Conservation (phyloP, 139 green algal species). For the Ostreobium quekettii region DNA sequence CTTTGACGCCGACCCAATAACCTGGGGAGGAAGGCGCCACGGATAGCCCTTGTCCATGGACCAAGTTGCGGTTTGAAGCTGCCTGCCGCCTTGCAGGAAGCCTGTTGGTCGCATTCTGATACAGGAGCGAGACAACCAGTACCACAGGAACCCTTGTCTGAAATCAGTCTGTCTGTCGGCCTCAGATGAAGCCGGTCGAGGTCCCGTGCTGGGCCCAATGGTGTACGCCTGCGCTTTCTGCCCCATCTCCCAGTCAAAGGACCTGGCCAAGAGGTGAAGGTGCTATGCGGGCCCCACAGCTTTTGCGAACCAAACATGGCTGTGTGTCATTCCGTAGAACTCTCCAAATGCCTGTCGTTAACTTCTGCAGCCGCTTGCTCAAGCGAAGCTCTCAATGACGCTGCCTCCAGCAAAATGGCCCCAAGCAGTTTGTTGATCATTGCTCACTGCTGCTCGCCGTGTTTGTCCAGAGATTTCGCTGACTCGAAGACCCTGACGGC, state of each 20-base stretch:
- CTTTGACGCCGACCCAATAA: background rate
- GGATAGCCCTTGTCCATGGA: no score
- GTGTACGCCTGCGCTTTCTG: constrained; percentile 60
- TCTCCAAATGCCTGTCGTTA: background rate
- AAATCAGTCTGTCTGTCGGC: background rate
- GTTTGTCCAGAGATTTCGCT: constrained; percentile 45
- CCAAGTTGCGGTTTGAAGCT: background rate
- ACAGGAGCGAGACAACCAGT: background rate
- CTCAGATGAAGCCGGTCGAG: constrained; percentile 79
- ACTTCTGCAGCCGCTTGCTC: background rate
- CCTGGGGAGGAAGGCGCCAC: no score
- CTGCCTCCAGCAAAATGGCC: no score
- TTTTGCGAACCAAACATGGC: background rate
- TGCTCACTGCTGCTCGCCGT: no score
- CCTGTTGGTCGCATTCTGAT: background rate
- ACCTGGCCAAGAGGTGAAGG: constrained; percentile 31
- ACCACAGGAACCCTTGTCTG: background rate
- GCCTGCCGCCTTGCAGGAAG: background rate
- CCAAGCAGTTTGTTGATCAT: no score
- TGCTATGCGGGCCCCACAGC: background rate
- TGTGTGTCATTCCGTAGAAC: background rate
- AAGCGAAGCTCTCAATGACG: background rate
- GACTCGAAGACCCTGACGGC: constrained; percentile 80
- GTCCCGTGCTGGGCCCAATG: constrained; percentile 85
- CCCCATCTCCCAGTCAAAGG: constrained; percentile 19